Evolutionary conservation across 768 basidiomycete genomes (phyloP), one percentile per base, ranked within the genome.

Genomic region (Suillus fuscotomentosus): DNA sequence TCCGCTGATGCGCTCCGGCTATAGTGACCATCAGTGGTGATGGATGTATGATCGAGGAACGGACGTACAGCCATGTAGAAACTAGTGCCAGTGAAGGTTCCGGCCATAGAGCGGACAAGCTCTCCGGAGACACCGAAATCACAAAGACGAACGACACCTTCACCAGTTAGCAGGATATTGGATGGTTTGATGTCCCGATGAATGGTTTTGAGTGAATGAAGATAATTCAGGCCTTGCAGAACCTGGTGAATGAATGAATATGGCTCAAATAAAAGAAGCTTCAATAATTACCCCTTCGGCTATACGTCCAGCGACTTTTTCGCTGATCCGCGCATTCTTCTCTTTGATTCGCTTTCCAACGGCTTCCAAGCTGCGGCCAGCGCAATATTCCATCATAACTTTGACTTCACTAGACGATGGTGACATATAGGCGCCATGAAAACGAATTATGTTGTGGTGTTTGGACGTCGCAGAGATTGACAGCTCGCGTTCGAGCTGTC

Each of bases 121-220:
- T 97, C 94, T 48, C 97, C 97, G 34, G 97, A 98, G 22, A 99
- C 97, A 39, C 97, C 97, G 73, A 99, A 99, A 78, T 99, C 97
- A 75, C 86, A 89, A 4, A 99, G 83, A 76, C 95, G 97, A 73
- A 99, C 89, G 55, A 94, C 78, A 38, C 97, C 97, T 72, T 94
- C 89, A 55, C 86, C 85, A 43, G 95, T 94, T 65, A 99, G 82
- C 54, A 99, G 86, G 62, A 99, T 86, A 75, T 97, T 97, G 22
- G 95, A 92, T 24, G 94, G 94, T 72, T 96, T 97, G 77, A 97
- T 95, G 75, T 97, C 94, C 72, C 97, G 85, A 75, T 99, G 97
- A 67, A 99, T 98, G 55, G 95, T 96, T 73, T 88, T 89, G 78
- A 86, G 90, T 54, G 89, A 84, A 76, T 99, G 95, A 53, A 99